Evolutionary conservation across 768 basidiomycete genomes (phyloP), one percentile per base, ranked within the genome.

Genomic region (Tylopilus vinaceipallidus): DNA sequence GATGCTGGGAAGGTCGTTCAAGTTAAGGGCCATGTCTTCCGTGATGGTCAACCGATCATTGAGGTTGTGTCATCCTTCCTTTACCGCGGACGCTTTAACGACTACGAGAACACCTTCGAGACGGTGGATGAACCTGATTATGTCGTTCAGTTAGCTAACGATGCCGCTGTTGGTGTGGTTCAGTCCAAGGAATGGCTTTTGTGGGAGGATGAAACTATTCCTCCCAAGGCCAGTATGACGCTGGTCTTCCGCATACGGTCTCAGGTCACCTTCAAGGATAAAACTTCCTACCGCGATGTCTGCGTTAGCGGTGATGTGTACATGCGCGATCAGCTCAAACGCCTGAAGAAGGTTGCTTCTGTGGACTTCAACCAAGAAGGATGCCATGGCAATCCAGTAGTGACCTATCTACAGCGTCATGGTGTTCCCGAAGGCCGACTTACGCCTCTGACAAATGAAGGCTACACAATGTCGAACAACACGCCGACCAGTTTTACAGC

Each of bases 141-240:
- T 68, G 66, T 83, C 24, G 86, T 99, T 16, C 76, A 84, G 30
- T 63, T 97, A 51, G 73, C 77, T 29, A 84, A 78, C 6, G 86
- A 92, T 55, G 88, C 92, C 3, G 80, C 79, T 27, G 85, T 98
- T 55, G 95, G 92, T 35, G 91, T 98, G 16, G 75, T 99, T 6
- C 83, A 88, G 64, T 91, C 91, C 39, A 99, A 99, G 75, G 90
- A 95, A 65, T 99, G 97, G 97, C 94, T 98, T 71, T 84, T 86
- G 42, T 98, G 95, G 95, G 85, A 88, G 44, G 86, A 95, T 61
- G 83, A 90, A 37, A 74, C 82, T 6, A 78, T 79, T 48, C 87
- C 92, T 22, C 83, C 95, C 42, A 73, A 81, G 36, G 80, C 87
- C 8, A 94, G 95, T 20, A 86, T 86, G 30, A 80, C 81, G 2